Conservation (phyloP, 1,284 basidiomycete species). For the Ceratorhiza oryzae-sativae region DNA sequence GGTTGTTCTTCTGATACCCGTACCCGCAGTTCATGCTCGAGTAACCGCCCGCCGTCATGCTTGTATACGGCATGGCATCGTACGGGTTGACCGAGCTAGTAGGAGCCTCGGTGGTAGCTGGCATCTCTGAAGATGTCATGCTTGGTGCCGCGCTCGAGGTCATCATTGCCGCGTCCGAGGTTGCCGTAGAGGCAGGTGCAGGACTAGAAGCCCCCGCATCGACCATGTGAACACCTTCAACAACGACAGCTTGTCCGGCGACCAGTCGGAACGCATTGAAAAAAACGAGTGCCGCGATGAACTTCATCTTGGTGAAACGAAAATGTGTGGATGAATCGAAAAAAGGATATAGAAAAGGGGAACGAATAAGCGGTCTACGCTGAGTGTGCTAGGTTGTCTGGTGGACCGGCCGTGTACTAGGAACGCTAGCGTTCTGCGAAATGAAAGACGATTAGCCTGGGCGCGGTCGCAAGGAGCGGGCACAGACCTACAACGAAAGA, state of each 20-base stretch:
- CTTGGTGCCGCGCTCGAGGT: slow-evolving; percentile 2
- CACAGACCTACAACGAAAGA: neutral
- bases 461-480: no score
- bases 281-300: slow-evolving; percentile 7
- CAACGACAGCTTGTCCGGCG: slow-evolving; percentile 27
- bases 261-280: neutral
- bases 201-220: neutral
- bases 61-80: slow-evolving; percentile 42
- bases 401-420: slow-evolving; percentile 5
- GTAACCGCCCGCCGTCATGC: slow-evolving; percentile 43
- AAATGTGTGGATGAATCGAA: neutral
- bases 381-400: slow-evolving; percentile 1
- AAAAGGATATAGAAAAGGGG: neutral
- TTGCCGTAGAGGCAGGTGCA: slow-evolving; percentile 4
- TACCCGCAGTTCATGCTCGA: slow-evolving; percentile 43
- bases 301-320: slow-evolving; percentile 21
- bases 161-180: slow-evolving; percentile 15
- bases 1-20: slow-evolving; percentile 41
- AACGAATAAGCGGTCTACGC: slow-evolving; percentile 27
- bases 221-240: slow-evolving; percentile 22
- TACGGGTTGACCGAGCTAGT: slow-evolving; percentile 33
- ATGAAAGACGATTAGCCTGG: neutral
- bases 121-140: slow-evolving; percentile 6
- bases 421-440: slow-evolving; percentile 32
- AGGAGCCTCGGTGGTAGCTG: slow-evolving; percentile 24